phyloP scores from a whole-genome alignment of 2,329 filamentous ascomycete species.

The Xylariomycetidae sp. region DNA sequence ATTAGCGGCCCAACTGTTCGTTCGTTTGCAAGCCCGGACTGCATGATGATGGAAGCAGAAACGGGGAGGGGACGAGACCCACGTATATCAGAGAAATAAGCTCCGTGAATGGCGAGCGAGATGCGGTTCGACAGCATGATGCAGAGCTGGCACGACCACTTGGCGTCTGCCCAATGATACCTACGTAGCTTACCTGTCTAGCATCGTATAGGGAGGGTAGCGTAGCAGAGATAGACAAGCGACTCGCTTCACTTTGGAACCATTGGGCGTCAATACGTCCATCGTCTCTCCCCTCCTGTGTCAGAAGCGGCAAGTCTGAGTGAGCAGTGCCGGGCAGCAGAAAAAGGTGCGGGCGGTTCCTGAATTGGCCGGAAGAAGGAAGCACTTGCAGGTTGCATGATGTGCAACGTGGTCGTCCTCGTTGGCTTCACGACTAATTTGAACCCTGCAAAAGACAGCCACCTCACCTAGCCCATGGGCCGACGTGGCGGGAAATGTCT shows the following conservation, averaged over 20 bases:
- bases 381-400: constrained; percentile 21
- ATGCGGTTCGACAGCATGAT: constrained; percentile 20
- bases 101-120: constrained; percentile 8
- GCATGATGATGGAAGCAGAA: neutral
- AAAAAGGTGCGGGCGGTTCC: constrained; percentile 16
- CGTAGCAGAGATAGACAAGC: neutral
- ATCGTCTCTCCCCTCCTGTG: constrained; percentile 8
- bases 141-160: constrained; percentile 17
- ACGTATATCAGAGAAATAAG: constrained; percentile 10
- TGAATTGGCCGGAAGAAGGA: constrained; percentile 23
- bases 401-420: constrained; percentile 34
- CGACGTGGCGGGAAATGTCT: constrained; percentile 9
- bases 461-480: constrained; percentile 19
- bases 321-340: constrained; percentile 6
- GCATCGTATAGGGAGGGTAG: constrained; percentile 4
- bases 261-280: constrained; percentile 22
- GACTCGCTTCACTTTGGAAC: neutral
- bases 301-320: constrained; percentile 4
- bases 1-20: constrained; percentile 20
- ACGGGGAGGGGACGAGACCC: constrained; percentile 13
- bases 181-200: no score
- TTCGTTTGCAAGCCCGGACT: no score
- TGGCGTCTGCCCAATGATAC: constrained; percentile 14
- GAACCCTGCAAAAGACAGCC: constrained; percentile 7
- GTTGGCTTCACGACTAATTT: constrained; percentile 27